These are phyloP conservation scores for Hydnomerulius pinastri DNA, from an alignment of 768 basidiomycete species.

Conservation along the genomic window DNA sequence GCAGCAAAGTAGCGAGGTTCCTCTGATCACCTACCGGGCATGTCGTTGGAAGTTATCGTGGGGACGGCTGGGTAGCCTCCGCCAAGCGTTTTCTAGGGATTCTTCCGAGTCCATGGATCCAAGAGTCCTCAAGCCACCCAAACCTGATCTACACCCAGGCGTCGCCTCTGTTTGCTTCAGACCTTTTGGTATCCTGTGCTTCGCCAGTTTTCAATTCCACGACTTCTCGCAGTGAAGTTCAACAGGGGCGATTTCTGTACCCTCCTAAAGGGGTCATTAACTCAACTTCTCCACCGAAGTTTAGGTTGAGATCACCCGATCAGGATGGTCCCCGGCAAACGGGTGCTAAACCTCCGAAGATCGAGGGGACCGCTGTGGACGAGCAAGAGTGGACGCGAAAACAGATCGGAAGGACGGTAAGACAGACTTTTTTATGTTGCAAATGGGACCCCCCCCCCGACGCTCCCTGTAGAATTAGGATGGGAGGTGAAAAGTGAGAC, in stretches of 20 bases:
- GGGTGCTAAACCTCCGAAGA: not conserved
- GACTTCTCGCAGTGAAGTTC: too few species aligned
- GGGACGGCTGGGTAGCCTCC: too few species aligned
- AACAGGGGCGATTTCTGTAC: too few species aligned
- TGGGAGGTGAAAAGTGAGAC: not conserved
- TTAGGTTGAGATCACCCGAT: too few species aligned
- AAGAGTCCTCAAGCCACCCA: not conserved
- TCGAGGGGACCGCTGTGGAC: not conserved
- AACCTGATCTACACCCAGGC: not conserved
- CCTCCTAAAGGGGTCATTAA: too few species aligned
- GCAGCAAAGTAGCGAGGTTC: not conserved
- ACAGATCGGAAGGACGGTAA: not conserved
- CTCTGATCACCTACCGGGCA: too few species aligned
- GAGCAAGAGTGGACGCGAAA: not conserved
- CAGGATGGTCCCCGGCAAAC: not conserved
- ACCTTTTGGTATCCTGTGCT: too few species aligned
- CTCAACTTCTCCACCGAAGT: too few species aligned
- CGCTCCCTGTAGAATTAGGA: conserved; percentile 4
- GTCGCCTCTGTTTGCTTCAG: not conserved
- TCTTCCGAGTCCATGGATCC: too few species aligned
- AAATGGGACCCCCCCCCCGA: not conserved
- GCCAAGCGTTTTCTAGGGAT: too few species aligned
- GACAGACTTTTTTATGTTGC: not conserved
- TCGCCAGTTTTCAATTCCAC: too few species aligned
- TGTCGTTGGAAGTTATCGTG: too few species aligned